Conservation (phyloP, 345 rosid species). For the Anastatica hierochuntica region DNA sequence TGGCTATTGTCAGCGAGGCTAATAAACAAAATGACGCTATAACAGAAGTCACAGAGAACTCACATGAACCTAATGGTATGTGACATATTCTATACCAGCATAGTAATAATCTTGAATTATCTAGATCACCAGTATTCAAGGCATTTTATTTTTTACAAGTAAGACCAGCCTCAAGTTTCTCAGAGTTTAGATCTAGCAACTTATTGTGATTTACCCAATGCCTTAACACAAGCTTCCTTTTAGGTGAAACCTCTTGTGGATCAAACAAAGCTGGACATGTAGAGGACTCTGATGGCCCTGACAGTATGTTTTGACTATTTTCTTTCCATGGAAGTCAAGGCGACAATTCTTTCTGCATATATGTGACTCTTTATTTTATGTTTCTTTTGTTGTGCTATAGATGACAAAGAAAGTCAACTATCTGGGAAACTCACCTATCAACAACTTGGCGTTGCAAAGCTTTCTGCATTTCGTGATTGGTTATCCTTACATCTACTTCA, state of each 20-base stretch:
- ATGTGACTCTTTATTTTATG: neutral
- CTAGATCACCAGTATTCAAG: neutral
- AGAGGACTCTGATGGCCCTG: conserved; percentile 24
- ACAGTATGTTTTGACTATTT: conserved; percentile 26
- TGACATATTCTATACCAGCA: conserved; percentile 1
- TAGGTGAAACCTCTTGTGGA: conserved; percentile 27
- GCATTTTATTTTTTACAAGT: neutral
- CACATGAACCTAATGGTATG: conserved; percentile 22
- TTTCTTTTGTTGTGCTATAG: conserved; percentile 29
- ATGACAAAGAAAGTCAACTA: conserved; percentile 19
- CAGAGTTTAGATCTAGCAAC: neutral
- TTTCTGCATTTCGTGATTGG: conserved; percentile 77
- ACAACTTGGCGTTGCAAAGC: conserved; percentile 94
- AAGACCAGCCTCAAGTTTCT: conserved; percentile 3
- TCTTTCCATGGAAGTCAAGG: conserved; percentile 7
- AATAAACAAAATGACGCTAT: conserved; percentile 8
- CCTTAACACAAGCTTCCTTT: conserved; percentile 13
- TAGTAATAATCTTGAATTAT: conserved; percentile 4
- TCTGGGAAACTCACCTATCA: conserved; percentile 49
- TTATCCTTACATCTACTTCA: conserved; percentile 67
- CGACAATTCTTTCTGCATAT: conserved; percentile 1
- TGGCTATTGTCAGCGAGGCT: conserved; percentile 29
- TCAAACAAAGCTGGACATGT: conserved; percentile 25
- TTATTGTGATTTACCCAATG: conserved; percentile 4
- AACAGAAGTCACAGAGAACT: conserved; percentile 9